Evolutionary conservation across 768 basidiomycete genomes (phyloP).

Genomic region (Russula emetica): DNA sequence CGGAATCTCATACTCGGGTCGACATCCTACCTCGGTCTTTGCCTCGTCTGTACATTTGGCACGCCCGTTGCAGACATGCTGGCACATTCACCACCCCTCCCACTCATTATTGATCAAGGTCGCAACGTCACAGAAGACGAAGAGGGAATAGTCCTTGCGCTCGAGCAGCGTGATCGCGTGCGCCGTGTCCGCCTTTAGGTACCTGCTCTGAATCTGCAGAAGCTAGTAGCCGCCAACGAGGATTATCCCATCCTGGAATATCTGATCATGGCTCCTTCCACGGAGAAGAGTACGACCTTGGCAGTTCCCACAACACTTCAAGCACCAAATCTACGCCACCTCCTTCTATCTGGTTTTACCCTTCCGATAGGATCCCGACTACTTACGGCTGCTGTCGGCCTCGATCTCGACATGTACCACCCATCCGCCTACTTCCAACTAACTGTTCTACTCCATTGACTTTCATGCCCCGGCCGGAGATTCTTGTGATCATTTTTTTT

Average conservation of each 20-base stretch:
- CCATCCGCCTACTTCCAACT: background rate
- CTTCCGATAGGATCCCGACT: background rate
- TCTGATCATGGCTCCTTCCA: fast-evolving
- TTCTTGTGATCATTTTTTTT: background rate
- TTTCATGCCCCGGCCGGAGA: background rate
- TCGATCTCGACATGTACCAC: background rate
- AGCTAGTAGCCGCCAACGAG: background rate
- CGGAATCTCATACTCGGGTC: no score
- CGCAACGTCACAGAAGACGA: no score
- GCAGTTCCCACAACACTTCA: no score
- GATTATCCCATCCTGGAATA: background rate
- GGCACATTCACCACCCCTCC: no score
- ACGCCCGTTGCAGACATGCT: no score
- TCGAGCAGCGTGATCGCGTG: no score
- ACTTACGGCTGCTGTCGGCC: background rate
- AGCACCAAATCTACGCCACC: no score
- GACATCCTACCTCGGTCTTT: no score
- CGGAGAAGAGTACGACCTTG: fast-evolving
- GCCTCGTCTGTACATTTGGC: no score
- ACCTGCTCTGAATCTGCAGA: background rate
- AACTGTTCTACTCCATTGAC: background rate
- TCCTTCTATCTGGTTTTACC: background rate
- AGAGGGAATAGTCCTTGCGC: no score
- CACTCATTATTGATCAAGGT: no score
- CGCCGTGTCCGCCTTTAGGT: no score